Conservation (phyloP, 176 grass and related monocot genomes). For the Oryza officinalis region DNA sequence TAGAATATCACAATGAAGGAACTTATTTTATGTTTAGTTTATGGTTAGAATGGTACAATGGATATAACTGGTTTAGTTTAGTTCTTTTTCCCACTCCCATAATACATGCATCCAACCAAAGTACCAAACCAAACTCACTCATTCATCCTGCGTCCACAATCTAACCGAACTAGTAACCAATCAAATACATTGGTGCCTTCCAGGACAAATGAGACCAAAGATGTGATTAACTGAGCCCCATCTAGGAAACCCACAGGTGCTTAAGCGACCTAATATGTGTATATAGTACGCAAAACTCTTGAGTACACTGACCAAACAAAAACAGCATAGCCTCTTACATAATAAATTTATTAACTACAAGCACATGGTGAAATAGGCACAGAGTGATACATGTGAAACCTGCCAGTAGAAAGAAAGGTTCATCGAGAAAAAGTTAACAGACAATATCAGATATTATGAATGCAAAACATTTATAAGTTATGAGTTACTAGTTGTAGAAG, state of each 20-base stretch:
- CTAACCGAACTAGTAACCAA: not conserved
- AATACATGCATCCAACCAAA: not conserved
- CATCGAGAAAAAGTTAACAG: not conserved
- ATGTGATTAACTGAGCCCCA: not conserved
- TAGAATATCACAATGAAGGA: not conserved
- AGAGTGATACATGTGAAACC: not conserved
- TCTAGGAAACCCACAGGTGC: not conserved
- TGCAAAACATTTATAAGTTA: slow-evolving; percentile 13
- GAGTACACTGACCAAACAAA: not conserved
- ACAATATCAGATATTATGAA: slow-evolving; percentile 13
- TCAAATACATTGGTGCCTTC: not conserved
- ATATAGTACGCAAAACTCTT: not conserved
- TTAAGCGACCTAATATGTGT: not conserved
- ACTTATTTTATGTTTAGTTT: not conserved
- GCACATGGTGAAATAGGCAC: not conserved
- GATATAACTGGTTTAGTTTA: not conserved
- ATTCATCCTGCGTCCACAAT: slow-evolving; percentile 3
- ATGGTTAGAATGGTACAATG: not conserved
- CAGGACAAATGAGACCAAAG: not conserved
- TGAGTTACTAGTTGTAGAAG: not conserved
- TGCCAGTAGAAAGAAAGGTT: slow-evolving; percentile 24
- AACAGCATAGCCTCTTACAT: not conserved
- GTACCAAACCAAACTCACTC: not conserved
- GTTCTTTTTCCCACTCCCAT: not conserved
- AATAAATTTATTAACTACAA: not conserved